Base-by-base conservation (phyloP, 192 early-diverging fungal species). In the Podila verticillata region DNA sequence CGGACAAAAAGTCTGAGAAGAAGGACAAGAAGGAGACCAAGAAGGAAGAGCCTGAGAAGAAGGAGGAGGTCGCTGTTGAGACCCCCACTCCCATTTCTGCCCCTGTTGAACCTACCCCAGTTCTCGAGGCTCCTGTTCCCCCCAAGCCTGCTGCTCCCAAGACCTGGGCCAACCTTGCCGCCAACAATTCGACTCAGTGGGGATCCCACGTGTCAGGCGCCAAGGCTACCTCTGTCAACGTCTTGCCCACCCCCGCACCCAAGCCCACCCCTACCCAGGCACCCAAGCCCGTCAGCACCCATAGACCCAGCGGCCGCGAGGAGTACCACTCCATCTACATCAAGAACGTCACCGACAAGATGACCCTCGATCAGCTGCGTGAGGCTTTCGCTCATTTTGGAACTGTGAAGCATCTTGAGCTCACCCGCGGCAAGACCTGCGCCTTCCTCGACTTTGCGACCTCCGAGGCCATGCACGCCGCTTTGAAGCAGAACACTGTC, bases 131-230 rank as follows among this genome's bases (percentile, higher is more conserved):
- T 20, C 68, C 65, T 28, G 39, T 57, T 15, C 68, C 75, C 28
- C 57, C 65, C 28, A 72, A 73, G 36, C 79, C 87, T 20, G 60
- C 83, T 36, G 85, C 89, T 75, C 92, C 88, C 60, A 91, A 91
- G 58, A 89, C 92, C 47, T 96, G 95, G 95, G 95, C 95, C 7
- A 87, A 82, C 66, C 78, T 96, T 34, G 92, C 90, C 1, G 91
- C 92, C 39, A 83, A 71, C 57, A 83, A 89, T 64, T 65, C 70
- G 35, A 80, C 69, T 31, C 86, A 83, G 65, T 92, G 90, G 91
- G 82, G 83, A 65, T 73, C 58, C 65, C 85, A 85, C 29, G 85
- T 85, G 28, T 70, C 87, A 59, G 82, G 84, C 60, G 78, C 84
- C 57, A 87, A 85, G 31, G 88, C 81, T 31, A 79, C 80, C 22